Percentiles rank a stretch among this genome's conserved stretches.
Evolutionary conservation across 805 yeast genomes (phyloP).

Genomic region (Candida nonsorbophila): DNA sequence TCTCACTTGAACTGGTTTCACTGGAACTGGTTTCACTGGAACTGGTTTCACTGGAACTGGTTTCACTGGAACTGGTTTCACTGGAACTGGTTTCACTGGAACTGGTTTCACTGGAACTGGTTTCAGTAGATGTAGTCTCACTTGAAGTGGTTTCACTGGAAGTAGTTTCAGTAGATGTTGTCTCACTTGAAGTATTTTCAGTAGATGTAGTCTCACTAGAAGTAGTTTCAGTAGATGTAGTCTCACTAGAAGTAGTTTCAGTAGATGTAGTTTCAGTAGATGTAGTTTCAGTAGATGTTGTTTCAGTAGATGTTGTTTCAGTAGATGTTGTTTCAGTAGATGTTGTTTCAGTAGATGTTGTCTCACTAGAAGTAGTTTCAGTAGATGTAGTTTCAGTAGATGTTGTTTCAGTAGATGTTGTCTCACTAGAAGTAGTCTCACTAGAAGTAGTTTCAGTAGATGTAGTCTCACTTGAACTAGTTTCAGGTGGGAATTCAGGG

Average conservation of each 20-base stretch:
- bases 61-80: background rate
- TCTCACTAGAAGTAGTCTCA: too few relatives aligned
- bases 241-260: slow-evolving; percentile 1
- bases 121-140: background rate
- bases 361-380: background rate
- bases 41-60: too few relatives aligned
- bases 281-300: too few relatives aligned
- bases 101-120: background rate
- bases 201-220: background rate
- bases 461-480: background rate
- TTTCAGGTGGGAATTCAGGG: too few relatives aligned
- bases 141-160: background rate
- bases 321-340: slow-evolving; percentile 1
- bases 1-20: background rate
- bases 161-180: slow-evolving; percentile 1
- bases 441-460: too few relatives aligned
- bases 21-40: too few relatives aligned
- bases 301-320: background rate
- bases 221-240: slow-evolving; percentile 1
- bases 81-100: background rate
- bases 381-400: too few relatives aligned
- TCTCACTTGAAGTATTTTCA: background rate
- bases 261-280: background rate
- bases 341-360: background rate
- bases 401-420: background rate